Percentiles rank a stretch among this genome's conserved stretches.
phyloP scores from a whole-genome alignment of 2,329 filamentous ascomycete species.

The Ophiostoma piceae region DNA sequence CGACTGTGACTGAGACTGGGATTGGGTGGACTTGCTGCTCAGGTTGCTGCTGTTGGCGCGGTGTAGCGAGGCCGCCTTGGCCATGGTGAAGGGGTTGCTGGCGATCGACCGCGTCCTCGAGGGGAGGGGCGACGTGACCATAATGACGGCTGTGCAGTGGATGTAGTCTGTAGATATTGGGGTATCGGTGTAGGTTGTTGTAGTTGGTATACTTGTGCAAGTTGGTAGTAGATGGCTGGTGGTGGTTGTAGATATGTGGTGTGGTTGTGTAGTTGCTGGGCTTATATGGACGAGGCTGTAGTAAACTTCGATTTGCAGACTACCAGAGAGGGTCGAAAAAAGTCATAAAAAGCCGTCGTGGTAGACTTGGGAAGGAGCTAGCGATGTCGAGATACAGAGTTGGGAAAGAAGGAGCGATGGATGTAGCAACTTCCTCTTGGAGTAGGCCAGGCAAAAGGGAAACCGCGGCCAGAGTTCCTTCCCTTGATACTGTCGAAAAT shows the following conservation, averaged over 20 bases:
- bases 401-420: background rate
- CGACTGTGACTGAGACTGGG: slow-evolving; percentile 25
- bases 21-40: slow-evolving; percentile 9
- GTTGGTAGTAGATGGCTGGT: background rate
- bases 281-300: background rate
- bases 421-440: background rate
- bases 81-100: slow-evolving; percentile 25
- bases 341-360: background rate
- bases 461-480: background rate
- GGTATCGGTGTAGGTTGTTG: background rate
- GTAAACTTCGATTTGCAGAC: no score
- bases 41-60: slow-evolving; percentile 19
- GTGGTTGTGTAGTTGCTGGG: background rate
- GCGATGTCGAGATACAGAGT: background rate
- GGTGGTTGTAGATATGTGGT: background rate
- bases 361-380: background rate
- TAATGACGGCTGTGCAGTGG: background rate
- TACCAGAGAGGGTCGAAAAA: background rate
- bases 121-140: slow-evolving; percentile 27
- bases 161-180: background rate
- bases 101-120: slow-evolving; percentile 20
- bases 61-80: slow-evolving; percentile 19
- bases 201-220: background rate
- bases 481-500: background rate
- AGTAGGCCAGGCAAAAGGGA: background rate